Evolutionary conservation across 208 protist species (phyloP).

Genomic region (Phytomonas sp.): DNA sequence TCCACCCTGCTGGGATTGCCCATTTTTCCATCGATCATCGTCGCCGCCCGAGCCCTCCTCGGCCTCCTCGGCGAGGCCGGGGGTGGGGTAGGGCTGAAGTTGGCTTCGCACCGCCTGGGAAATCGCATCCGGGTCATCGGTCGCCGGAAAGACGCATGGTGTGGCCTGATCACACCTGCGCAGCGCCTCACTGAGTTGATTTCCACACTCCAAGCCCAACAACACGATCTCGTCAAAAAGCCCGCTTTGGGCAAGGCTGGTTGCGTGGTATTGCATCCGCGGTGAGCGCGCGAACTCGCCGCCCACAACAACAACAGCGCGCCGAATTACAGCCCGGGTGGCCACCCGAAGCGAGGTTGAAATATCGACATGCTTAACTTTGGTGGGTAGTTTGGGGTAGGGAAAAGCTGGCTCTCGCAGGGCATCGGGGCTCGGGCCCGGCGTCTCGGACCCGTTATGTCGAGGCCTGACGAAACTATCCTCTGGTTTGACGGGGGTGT

Average conservation of each 20-base stretch:
- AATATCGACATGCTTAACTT: constrained; percentile 19
- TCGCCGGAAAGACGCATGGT: constrained; percentile 19
- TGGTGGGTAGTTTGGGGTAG: neutral
- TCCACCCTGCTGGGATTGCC: neutral
- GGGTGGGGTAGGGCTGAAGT: neutral
- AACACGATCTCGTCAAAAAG: constrained; percentile 70
- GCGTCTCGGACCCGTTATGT: neutral
- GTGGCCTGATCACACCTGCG: constrained; percentile 23
- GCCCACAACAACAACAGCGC: constrained; percentile 79
- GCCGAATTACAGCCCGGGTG: constrained; percentile 38
- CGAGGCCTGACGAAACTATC: neutral
- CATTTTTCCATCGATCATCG: neutral
- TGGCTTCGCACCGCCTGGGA: neutral
- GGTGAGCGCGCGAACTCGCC: constrained; percentile 85
- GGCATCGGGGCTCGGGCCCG: neutral
- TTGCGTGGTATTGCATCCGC: constrained; percentile 89
- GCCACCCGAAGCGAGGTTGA: constrained; percentile 29
- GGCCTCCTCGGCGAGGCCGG: neutral
- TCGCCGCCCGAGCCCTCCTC: neutral
- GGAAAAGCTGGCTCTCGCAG: neutral
- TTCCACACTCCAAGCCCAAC: constrained; percentile 66
- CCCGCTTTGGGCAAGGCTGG: constrained; percentile 54
- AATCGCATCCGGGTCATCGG: constrained; percentile 10
- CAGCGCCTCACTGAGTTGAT: constrained; percentile 59
- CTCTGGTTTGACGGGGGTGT: neutral